phyloP scores from a whole-genome alignment of 2,329 filamentous ascomycete genomes.

The Ophiostoma sp. region DNA sequence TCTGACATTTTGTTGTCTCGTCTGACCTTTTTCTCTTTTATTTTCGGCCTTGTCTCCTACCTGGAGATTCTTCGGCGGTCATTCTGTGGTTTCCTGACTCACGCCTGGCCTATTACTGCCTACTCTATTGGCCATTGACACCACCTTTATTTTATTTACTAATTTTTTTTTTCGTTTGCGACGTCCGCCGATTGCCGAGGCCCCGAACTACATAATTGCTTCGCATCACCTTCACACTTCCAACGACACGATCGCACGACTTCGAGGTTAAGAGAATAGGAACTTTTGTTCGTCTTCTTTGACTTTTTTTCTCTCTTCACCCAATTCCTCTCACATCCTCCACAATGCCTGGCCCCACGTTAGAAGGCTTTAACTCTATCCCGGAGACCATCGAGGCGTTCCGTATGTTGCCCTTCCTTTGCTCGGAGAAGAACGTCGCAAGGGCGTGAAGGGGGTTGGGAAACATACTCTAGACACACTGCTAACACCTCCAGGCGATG shows the following conservation, averaged over 20 bases:
- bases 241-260: not conserved
- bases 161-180: not conserved
- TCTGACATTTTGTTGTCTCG: not conserved
- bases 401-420: conserved; percentile 47
- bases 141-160: conserved; percentile 7
- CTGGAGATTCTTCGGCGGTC: not conserved
- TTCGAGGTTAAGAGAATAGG: not conserved
- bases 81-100: not conserved
- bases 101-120: conserved; percentile 4
- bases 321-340: not conserved
- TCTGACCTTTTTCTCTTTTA: not conserved
- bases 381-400: conserved; percentile 65
- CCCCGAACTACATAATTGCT: conserved; percentile 14
- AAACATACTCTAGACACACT: not conserved
- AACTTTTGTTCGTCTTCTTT: not conserved
- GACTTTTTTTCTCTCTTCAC: not conserved
- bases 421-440: not conserved
- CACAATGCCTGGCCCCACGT: conserved; percentile 50
- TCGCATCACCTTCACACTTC: not conserved
- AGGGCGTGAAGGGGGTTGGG: not conserved
- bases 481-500: conserved; percentile 25
- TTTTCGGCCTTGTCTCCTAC: not conserved
- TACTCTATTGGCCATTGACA: conserved; percentile 2
- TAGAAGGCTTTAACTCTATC: conserved; percentile 64
- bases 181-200: conserved; percentile 21